phyloP scores from a whole-genome alignment of 495 filamentous ascomycete genomes.

The Coniosporium apollinis region DNA sequence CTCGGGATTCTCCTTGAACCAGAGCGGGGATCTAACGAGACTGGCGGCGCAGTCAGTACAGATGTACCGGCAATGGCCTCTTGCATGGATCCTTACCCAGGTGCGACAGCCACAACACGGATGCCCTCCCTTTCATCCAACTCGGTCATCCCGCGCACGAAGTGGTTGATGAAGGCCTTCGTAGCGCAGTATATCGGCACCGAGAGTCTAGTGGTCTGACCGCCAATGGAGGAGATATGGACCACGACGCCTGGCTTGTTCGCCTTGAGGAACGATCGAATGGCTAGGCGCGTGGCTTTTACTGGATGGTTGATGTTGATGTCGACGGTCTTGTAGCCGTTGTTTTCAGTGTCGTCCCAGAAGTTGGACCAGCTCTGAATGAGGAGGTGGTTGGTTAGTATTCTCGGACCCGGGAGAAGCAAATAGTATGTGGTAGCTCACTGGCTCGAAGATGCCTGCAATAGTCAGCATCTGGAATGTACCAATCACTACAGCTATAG shows the following conservation, averaged over 20 bases:
- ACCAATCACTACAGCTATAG: no score
- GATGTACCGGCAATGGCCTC: neutral
- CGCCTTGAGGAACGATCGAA: slow-evolving; percentile 16
- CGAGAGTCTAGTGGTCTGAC: slow-evolving; percentile 11
- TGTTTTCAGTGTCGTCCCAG: slow-evolving; percentile 18
- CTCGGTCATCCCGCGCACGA: slow-evolving; percentile 18
- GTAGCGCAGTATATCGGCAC: slow-evolving; percentile 21
- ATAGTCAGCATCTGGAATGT: slow-evolving; percentile 21
- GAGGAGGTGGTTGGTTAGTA: slow-evolving; percentile 3
- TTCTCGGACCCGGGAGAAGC: neutral
- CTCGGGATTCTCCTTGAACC: slow-evolving; percentile 3
- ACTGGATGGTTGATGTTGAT: slow-evolving; percentile 22
- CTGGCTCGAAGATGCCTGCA: slow-evolving; percentile 24
- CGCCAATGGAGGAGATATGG: slow-evolving; percentile 15
- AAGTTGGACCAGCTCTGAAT: slow-evolving; percentile 15
- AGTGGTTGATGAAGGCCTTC: slow-evolving; percentile 24
- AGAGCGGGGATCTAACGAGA: slow-evolving; percentile 15
- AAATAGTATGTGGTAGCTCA: neutral
- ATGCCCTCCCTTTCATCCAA: slow-evolving; percentile 18
- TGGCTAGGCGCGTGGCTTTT: slow-evolving; percentile 23
- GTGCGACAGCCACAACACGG: slow-evolving; percentile 18
- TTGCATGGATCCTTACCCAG: slow-evolving; percentile 10
- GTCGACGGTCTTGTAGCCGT: slow-evolving; percentile 14
- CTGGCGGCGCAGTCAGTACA: slow-evolving; percentile 1
- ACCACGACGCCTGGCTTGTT: slow-evolving; percentile 20